Evolutionary conservation across 768 basidiomycete genomes (phyloP).

Genomic region (Russula olivacea): DNA sequence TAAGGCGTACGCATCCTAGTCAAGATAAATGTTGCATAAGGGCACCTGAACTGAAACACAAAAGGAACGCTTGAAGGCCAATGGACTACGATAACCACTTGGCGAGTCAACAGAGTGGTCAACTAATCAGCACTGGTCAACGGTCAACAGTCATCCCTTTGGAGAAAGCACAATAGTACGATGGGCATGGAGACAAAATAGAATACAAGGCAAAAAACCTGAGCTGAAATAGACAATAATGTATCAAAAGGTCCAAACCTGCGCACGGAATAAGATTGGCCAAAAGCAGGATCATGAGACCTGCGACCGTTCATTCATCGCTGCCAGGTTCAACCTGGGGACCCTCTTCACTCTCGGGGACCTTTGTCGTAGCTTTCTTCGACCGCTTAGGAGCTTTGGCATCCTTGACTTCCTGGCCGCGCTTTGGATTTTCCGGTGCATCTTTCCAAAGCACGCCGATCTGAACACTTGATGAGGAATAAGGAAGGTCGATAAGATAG

Average conservation of each 20-base stretch:
- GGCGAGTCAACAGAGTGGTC: not conserved
- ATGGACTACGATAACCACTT: not conserved
- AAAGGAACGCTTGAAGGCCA: not conserved
- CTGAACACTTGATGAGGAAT: conserved; percentile 30
- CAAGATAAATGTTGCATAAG: too few species aligned
- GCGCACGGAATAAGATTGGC: not conserved
- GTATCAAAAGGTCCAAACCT: not conserved
- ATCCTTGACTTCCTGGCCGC: conserved; percentile 48
- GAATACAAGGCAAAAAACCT: conserved; percentile 1
- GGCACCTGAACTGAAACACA: not conserved
- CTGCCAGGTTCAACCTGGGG: conserved; percentile 23
- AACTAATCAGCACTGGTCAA: not conserved
- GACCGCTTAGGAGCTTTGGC: conserved; percentile 34
- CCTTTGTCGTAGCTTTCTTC: conserved; percentile 13
- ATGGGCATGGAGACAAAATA: conserved; percentile 10
- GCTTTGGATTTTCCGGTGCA: conserved; percentile 59
- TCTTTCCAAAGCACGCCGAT: conserved; percentile 53
- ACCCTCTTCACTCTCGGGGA: conserved; percentile 3
- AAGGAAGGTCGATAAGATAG: not conserved
- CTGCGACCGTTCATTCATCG: conserved; percentile 21
- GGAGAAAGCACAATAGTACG: not conserved
- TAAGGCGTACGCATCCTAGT: too few species aligned
- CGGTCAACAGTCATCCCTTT: not conserved
- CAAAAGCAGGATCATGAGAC: not conserved
- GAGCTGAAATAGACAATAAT: conserved; percentile 4